phyloP scores from a whole-genome alignment of 352 stramenopile genomes.

The Pythium utonaiense region DNA sequence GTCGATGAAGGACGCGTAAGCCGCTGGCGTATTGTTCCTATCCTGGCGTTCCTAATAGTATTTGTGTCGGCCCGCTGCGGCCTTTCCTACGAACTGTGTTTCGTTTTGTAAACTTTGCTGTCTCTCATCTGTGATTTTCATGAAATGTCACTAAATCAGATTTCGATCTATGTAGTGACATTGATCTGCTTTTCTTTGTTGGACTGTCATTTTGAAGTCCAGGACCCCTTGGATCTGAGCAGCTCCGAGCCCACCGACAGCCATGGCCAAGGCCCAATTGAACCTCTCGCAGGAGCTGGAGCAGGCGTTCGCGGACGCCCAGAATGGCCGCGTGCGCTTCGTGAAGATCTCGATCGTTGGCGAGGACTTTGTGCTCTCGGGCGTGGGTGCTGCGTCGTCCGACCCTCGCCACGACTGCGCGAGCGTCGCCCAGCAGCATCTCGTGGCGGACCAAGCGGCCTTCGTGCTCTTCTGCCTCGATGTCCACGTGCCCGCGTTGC shows the following conservation, averaged over 20 bases:
- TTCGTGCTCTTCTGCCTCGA: conserved; percentile 81
- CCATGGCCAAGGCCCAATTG: conserved; percentile 66
- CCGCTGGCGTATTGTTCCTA: not conserved
- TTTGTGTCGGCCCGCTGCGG: not conserved
- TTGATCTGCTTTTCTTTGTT: not conserved
- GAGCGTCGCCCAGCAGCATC: conserved; percentile 17
- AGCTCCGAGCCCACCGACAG: not conserved
- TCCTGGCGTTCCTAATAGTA: conserved; percentile 1
- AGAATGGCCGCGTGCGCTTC: conserved; percentile 63
- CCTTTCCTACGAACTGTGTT: too few relatives aligned
- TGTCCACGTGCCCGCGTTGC: conserved; percentile 60
- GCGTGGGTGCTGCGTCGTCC: conserved; percentile 30
- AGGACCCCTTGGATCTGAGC: not conserved
- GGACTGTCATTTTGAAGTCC: conserved; percentile 12
- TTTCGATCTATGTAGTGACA: not conserved
- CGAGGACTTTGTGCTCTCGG: conserved; percentile 61
- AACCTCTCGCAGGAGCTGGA: conserved; percentile 58
- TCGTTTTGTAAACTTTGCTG: not conserved
- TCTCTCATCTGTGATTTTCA: not conserved
- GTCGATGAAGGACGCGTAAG: conserved; percentile 42
- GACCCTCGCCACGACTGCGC: conserved; percentile 44
- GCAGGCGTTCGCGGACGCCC: conserved; percentile 64
- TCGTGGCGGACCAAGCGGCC: conserved; percentile 41
- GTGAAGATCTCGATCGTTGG: conserved; percentile 62
- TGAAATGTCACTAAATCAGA: conserved; percentile 3